Evolutionary conservation across 2,329 filamentous ascomycete genomes (phyloP), one percentile per base, ranked within the genome.

Genomic region (Fusarium napiforme): DNA sequence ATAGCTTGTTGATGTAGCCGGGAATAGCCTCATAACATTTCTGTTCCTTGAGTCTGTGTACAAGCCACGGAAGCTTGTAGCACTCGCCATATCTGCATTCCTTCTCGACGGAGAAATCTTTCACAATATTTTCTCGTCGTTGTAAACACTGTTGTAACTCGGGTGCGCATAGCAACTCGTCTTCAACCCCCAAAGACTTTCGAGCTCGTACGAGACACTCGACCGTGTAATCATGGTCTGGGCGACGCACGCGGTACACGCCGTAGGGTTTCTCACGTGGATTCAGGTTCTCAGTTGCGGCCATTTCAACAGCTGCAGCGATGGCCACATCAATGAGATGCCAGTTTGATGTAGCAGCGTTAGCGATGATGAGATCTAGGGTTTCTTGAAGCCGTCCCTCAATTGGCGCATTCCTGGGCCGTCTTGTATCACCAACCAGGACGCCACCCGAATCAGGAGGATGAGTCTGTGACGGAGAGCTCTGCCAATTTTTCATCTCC

Each of bases 151-250:
- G 1, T 10, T 42, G 7, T 14, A 32, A 12, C 21, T 36, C 52
- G 4, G 6, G 3, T 2, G 15, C 1, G 14, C n/a, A 7, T 0
- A 6, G 2, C 2, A 58, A 16, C 11, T 28, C n/a, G 2, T 4
- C 34, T 19, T 11, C 4, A 18, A 57, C 4, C 2, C 19, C 19
- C 1, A 50, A 18, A 19, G 30, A 26, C 23, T 14, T 12, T 5
- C 43, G n/a, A 1, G n/a, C 32, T 21, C 11, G 37, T 9, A 61
- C 1, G 6, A 64, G 56, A 9, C 23, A 50, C 4, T 61, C 45
- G 3, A 61, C 37, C 2, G 30, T 64, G 12, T 37, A 37, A 9
- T 45, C 55, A 5, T 43, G 37, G 12, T 37, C 12, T 37, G 16
- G 23, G 5, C 14, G 12, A n/a, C 21, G 14, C 2, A 21, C 21